phyloP scores from a whole-genome alignment of 2,329 filamentous ascomycete genomes.

The Sarocladium strictum region DNA sequence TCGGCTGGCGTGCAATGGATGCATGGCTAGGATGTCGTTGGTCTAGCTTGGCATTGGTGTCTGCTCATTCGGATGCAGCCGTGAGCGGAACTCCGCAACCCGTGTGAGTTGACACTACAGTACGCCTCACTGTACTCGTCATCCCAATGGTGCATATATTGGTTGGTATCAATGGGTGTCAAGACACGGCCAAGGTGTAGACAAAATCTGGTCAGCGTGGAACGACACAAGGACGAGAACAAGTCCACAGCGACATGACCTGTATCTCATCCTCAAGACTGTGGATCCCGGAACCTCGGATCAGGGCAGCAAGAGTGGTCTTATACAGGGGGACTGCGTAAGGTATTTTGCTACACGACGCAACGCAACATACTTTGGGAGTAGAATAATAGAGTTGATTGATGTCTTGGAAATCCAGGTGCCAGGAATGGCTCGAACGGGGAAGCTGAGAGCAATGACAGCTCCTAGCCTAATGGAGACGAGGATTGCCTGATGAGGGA shows the following conservation, averaged over 20 bases:
- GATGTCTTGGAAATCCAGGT: too few species aligned
- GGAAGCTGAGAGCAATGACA: background rate
- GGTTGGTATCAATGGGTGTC: too few species aligned
- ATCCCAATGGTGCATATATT: too few species aligned
- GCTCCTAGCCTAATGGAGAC: background rate
- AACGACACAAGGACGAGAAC: background rate
- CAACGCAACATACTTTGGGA: too few species aligned
- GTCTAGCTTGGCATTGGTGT: too few species aligned
- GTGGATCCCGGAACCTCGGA: conserved; percentile 1
- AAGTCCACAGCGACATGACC: background rate
- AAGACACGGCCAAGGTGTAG: background rate
- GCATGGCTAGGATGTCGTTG: background rate
- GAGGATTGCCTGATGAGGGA: background rate
- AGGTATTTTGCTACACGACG: background rate
- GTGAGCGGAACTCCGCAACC: background rate
- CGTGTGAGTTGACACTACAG: background rate
- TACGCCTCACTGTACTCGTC: background rate
- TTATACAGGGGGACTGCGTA: background rate
- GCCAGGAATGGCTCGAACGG: background rate
- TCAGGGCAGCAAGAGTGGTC: conserved; percentile 5
- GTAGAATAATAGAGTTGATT: background rate
- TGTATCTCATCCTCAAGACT: background rate
- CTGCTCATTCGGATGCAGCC: background rate
- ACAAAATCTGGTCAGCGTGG: background rate
- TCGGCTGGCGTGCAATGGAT: background rate